Evolutionary conservation across 441 rosid species (phyloP), one percentile per base, ranked within the genome.

Genomic region (Jatropha podagrica): DNA sequence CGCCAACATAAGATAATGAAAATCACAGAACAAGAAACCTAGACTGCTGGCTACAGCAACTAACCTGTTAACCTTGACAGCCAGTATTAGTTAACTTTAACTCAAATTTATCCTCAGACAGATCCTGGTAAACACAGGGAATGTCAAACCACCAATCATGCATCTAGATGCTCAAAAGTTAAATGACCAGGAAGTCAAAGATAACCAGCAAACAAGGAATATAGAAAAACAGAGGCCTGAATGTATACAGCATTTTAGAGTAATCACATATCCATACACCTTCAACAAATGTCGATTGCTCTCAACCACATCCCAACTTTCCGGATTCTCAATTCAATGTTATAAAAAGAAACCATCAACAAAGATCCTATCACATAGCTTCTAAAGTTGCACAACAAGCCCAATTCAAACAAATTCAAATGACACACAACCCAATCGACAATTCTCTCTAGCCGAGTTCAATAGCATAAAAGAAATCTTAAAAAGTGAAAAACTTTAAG

Each of bases 81-180:
- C 20, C 48, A 56, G 59, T 27, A 42, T 6, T 44, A 58, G 13
- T 32, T 55, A 41, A 26, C 27, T 48, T 58, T 14, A 37, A 71
- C 42, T 44, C 48, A 75, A 4, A 44, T 74, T 74, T 54, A 42
- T 14, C 55, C 56, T 46, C 18, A 37, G 61, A 72, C 20, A 32
- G 5, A 32, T 58, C 55, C 10, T 40, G 60, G 12, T 51, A 51
- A 51, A 12, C 55, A 15, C 32, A 26, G n/a, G 12, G 27, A 17
- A 48, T 27, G 18, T 15, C 62, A 52, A 52, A 55, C 10, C 12
- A 14, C 18, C 49, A 18, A 32, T 10, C 58, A 27, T 60, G 26
- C 58, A 27, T 44, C 40, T 23, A 58, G 38, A 41, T 42, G 56
- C 9, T 52, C 15, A 32, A 51, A 69, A 37, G 7, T 12, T 17